A percentile compares a stretch with the other conserved stretches of the same genome.
Conservation (phyloP, 2,329 filamentous ascomycete species). For the Colletotrichum euphorbiae region DNA sequence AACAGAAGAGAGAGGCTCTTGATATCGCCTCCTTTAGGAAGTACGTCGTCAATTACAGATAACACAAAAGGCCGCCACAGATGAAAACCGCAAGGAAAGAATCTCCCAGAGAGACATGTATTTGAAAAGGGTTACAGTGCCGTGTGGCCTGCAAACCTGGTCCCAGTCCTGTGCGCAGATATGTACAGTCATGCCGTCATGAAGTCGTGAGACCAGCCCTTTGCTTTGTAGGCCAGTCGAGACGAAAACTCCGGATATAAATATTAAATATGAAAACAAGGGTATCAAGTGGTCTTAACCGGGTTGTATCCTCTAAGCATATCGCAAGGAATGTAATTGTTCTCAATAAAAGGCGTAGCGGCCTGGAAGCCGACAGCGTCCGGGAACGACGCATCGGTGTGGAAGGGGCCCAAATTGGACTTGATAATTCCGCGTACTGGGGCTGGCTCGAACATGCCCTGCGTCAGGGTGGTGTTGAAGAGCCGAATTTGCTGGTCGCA, state of each 20-base stretch:
- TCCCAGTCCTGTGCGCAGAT: not conserved
- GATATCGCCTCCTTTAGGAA: too few relatives aligned
- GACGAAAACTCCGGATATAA: not conserved
- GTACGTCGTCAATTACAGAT: too few relatives aligned
- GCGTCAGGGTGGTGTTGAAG: constrained; percentile 58
- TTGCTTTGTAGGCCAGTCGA: not conserved
- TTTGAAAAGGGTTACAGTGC: not conserved
- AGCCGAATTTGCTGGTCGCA: constrained; percentile 59
- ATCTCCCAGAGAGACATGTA: too few relatives aligned
- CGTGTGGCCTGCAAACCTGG: not conserved
- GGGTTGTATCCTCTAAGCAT: constrained; percentile 39
- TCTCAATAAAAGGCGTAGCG: constrained; percentile 41
- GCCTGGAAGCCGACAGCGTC: constrained; percentile 38
- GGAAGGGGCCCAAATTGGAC: constrained; percentile 45
- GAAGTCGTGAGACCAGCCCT: constrained; percentile 7
- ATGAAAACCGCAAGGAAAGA: too few relatives aligned
- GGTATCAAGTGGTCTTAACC: constrained; percentile 38
- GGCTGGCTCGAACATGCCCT: constrained; percentile 44
- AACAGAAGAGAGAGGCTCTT: too few relatives aligned
- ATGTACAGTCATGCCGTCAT: constrained; percentile 20
- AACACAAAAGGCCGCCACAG: too few relatives aligned
- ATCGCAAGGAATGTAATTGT: constrained; percentile 41
- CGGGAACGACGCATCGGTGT: constrained; percentile 3
- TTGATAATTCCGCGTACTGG: constrained; percentile 44
- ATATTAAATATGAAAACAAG: constrained; percentile 6